Percentiles rank a stretch among this genome's conserved stretches.
Evolutionary conservation across 2,329 filamentous ascomycete genomes (phyloP).

Genomic region (Microascus cirrosus): DNA sequence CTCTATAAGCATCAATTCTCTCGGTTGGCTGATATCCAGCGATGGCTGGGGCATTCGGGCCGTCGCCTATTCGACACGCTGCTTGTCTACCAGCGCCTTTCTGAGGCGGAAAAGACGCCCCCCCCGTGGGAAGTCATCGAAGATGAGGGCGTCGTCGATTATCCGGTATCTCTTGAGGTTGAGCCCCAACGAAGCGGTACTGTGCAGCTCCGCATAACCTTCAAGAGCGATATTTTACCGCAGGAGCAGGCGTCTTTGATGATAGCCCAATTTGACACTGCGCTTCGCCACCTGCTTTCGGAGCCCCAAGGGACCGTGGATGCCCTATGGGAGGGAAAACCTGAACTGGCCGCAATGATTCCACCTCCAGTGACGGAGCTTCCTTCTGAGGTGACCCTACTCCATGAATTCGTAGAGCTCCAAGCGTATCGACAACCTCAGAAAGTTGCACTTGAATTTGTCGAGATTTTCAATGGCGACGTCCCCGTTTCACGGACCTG

Average conservation of each 20-base stretch:
- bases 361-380: constrained; percentile 50
- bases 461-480: constrained; percentile 35
- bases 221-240: constrained; percentile 54
- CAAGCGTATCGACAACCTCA: constrained; percentile 45
- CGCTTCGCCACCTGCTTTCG: constrained; percentile 48
- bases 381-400: constrained; percentile 41
- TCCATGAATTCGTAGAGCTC: constrained; percentile 71
- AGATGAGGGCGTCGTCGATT: constrained; percentile 64
- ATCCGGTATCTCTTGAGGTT: constrained; percentile 70
- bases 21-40: constrained; percentile 61
- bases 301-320: constrained; percentile 28
- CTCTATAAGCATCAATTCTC: constrained; percentile 62
- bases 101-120: constrained; percentile 14
- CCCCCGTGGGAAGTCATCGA: constrained; percentile 47
- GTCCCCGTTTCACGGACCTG: constrained; percentile 30
- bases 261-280: constrained; percentile 59
- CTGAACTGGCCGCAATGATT: constrained; percentile 51
- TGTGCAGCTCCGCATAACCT: constrained; percentile 56
- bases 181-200: constrained; percentile 38
- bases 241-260: constrained; percentile 54
- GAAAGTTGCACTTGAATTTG: constrained; percentile 65
- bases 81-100: constrained; percentile 67
- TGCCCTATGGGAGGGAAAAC: constrained; percentile 19
- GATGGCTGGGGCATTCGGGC: constrained; percentile 54
- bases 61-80: constrained; percentile 71